Conservation (phyloP, 1,284 basidiomycete species). For the Heterobasidion occidentale region DNA sequence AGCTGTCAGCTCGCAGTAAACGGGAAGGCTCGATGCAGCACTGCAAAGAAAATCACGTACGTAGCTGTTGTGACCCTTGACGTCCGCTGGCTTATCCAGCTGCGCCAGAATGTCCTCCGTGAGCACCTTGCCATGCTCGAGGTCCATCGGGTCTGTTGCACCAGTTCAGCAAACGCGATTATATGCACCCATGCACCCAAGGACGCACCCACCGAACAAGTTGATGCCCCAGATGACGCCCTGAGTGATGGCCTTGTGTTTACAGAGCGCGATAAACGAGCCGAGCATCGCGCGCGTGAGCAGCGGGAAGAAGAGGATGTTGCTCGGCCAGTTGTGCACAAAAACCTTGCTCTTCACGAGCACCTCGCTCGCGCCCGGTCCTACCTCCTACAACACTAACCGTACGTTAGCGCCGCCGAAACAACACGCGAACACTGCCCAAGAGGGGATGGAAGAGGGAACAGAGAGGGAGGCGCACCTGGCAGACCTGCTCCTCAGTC, state of each 20-base stretch:
- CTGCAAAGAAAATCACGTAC: no score
- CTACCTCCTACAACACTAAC: constrained; percentile 52
- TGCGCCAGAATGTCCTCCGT: no score
- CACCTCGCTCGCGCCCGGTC: constrained; percentile 68
- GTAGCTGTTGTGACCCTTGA: no score
- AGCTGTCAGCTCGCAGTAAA: no score
- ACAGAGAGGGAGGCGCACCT: constrained; percentile 15
- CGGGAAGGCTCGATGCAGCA: no score
- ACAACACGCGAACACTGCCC: not conserved
- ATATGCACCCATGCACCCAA: not conserved
- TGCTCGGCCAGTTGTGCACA: constrained; percentile 95
- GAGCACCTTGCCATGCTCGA: no score
- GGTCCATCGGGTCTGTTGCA: no score
- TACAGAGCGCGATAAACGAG: constrained; percentile 86
- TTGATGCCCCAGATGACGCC: constrained; percentile 98
- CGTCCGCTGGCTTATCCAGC: no score
- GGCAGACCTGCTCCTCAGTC: constrained; percentile 79
- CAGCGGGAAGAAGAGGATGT: constrained; percentile 92
- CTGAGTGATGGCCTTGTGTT: constrained; percentile 99
- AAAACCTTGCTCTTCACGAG: constrained; percentile 97
- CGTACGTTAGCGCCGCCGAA: not conserved
- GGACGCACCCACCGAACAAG: constrained; percentile 67
- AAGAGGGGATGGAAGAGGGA: not conserved
- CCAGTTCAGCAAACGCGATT: no score
- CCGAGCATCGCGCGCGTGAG: constrained; percentile 87